Evolutionary conservation across 306 rosid species (phyloP).

Genomic region (Trifolium repens): DNA sequence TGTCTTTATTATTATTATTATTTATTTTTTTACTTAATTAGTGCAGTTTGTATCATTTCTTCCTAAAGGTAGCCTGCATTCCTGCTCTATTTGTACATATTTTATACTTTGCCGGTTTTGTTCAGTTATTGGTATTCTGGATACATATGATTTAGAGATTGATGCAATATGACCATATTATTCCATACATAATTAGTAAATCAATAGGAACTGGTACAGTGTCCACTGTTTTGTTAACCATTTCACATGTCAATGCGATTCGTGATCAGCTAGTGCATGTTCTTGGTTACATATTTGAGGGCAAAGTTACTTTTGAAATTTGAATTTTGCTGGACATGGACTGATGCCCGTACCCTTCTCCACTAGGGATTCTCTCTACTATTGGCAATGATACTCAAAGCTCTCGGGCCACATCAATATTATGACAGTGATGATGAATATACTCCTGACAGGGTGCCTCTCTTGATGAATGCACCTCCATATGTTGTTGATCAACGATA

Average conservation of each 20-base stretch:
- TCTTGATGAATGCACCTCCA: conserved; percentile 62
- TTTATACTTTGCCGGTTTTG: conserved; percentile 11
- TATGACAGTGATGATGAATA: conserved; percentile 84
- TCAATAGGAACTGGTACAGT: not conserved
- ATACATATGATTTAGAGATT: conserved; percentile 14
- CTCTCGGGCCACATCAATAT: conserved; percentile 69
- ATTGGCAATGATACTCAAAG: conserved; percentile 81
- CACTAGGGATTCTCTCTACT: conserved; percentile 69
- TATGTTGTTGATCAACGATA: conserved; percentile 69
- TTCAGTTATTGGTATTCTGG: conserved; percentile 12
- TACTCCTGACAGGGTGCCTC: conserved; percentile 66
- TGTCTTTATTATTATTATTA: not conserved
- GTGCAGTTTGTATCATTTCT: conserved; percentile 12
- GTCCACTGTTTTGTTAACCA: not conserved
- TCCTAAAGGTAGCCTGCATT: not conserved
- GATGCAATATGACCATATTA: conserved; percentile 12
- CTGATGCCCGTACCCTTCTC: conserved; percentile 30
- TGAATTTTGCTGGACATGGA: conserved; percentile 33
- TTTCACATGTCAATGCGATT: conserved; percentile 10
- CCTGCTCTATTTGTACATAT: conserved; percentile 15
- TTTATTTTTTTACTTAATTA: not conserved
- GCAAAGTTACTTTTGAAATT: conserved; percentile 21
- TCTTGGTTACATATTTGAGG: conserved; percentile 32
- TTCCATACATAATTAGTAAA: conserved; percentile 5
- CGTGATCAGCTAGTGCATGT: conserved; percentile 29